Evolutionary conservation across 2,329 filamentous ascomycete species (phyloP).

Genomic region (Fusarium begoniae): DNA sequence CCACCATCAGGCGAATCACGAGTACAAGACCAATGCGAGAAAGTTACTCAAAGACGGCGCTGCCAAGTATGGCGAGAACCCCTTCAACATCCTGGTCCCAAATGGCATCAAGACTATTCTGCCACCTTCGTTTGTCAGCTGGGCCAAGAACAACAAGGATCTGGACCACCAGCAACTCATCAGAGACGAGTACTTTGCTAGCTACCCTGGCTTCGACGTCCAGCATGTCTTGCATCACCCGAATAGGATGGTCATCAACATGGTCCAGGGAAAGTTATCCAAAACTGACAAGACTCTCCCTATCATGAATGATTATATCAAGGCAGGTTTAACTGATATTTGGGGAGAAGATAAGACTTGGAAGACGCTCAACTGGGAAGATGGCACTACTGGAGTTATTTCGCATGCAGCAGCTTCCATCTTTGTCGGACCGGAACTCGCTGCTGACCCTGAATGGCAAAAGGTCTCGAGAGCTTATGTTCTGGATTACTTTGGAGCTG

Average conservation of each 20-base stretch:
- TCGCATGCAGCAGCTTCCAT: not conserved
- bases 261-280: not conserved
- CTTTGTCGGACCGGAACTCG: not conserved
- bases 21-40: not conserved
- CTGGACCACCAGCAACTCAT: not conserved
- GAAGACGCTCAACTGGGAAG: not conserved
- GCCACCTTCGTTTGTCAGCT: not conserved
- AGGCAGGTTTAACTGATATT: accelerated
- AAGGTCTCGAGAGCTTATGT: not conserved
- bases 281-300: not conserved
- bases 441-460: not conserved
- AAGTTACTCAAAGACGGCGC: not conserved
- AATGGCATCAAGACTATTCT: not conserved
- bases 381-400: not conserved
- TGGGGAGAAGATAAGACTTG: not conserved
- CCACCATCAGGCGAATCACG: not conserved
- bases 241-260: not conserved
- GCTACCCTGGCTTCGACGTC: not conserved
- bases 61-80: not conserved
- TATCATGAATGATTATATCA: not conserved
- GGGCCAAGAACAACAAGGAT: not conserved
- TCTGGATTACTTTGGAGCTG: not conserved
- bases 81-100: not conserved
- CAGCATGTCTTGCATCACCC: not conserved
- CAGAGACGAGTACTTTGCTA: not conserved